Evolutionary conservation across 345 rosid genomes (phyloP).

Genomic region (Cardamine resedifolia): DNA sequence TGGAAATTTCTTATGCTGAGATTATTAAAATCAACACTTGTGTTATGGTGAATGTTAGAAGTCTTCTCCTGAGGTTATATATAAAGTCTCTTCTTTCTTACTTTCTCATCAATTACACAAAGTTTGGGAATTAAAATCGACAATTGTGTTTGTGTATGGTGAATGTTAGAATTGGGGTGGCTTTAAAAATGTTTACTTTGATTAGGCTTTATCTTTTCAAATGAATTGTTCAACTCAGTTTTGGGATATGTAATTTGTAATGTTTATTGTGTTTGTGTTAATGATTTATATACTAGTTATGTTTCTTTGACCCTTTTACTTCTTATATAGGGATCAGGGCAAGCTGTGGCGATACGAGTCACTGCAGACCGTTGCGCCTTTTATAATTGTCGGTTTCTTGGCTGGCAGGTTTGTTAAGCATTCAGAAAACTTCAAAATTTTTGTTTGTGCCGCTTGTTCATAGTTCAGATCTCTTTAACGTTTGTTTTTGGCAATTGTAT

Average conservation of each 20-base stretch:
- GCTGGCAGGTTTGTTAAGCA: conserved; percentile 76
- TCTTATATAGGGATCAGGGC: conserved; percentile 76
- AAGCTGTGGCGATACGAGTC: conserved; percentile 92
- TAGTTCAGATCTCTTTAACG: neutral
- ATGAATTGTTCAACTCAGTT: neutral
- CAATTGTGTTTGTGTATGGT: neutral
- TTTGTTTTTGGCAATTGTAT: neutral
- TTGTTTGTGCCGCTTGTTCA: neutral
- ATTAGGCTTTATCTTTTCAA: neutral
- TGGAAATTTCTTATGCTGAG: neutral
- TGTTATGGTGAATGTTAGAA: neutral
- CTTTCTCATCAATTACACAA: too few species aligned
- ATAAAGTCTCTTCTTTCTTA: neutral
- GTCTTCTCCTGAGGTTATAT: neutral
- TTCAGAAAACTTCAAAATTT: neutral
- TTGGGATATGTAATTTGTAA: too few species aligned
- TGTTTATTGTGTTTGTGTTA: neutral
- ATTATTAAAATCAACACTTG: neutral
- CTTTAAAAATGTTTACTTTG: neutral
- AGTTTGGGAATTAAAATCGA: neutral
- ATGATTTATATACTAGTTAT: neutral
- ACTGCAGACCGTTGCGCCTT: conserved; percentile 97
- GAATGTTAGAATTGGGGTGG: neutral
- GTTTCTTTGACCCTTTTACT: neutral
- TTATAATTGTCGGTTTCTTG: conserved; percentile 92